phyloP scores from a whole-genome alignment of 208 protist genomes.

The Trypanosoma congolense region DNA sequence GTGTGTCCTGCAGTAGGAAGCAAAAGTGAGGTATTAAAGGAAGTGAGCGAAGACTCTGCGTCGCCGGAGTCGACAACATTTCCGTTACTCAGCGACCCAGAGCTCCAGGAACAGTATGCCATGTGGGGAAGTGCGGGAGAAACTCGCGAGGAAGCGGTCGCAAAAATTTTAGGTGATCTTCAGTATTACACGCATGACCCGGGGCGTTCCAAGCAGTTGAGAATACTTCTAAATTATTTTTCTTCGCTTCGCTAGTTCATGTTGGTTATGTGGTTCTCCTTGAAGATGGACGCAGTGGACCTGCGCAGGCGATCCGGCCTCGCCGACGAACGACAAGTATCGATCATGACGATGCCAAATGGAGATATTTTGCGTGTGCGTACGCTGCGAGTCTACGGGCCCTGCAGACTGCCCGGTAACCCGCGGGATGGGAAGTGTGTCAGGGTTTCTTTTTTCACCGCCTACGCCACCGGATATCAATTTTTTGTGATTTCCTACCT shows the following conservation, averaged over 20 bases:
- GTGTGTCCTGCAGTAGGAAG: not conserved
- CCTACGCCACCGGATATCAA: no score
- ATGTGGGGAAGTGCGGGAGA: slow-evolving; percentile 15
- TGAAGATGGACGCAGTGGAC: not conserved
- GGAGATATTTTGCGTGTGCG: no score
- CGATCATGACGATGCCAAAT: no score
- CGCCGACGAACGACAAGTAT: no score
- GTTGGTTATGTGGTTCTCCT: not conserved
- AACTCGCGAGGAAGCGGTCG: slow-evolving; percentile 34
- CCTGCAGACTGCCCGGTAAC: no score
- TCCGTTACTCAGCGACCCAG: slow-evolving; percentile 12
- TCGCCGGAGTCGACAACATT: slow-evolving; percentile 1
- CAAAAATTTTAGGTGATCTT: slow-evolving; percentile 48
- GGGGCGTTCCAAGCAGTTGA: slow-evolving; percentile 44
- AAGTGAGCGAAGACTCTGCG: slow-evolving; percentile 12
- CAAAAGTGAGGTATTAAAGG: slow-evolving; percentile 1
- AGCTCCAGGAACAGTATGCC: slow-evolving; percentile 11
- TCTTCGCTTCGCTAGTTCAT: slow-evolving; percentile 24
- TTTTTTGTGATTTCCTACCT: no score
- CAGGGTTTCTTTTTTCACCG: no score
- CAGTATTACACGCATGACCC: slow-evolving; percentile 49
- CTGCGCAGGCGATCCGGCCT: no score
- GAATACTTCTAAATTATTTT: slow-evolving; percentile 73
- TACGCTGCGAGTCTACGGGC: no score
- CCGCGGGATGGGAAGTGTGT: no score